Conservation (phyloP, 148 eudicot genomes). For the Simmondsia chinensis region DNA sequence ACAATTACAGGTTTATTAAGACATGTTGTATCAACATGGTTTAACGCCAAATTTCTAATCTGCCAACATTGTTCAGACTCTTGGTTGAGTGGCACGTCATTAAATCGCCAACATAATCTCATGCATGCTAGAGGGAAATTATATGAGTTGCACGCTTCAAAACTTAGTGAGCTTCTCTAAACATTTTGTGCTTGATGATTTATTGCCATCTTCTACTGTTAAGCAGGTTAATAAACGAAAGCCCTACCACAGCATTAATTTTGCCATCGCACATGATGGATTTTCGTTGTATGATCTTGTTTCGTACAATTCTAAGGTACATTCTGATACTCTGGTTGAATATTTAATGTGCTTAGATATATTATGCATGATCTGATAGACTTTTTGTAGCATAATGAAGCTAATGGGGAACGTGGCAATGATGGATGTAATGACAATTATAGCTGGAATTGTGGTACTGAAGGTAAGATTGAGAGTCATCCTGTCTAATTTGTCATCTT, state of each 20-base stretch:
- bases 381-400: slow-evolving; percentile 76
- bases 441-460: slow-evolving; percentile 96
- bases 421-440: slow-evolving; percentile 96
- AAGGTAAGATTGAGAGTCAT: slow-evolving; percentile 39
- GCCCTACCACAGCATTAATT: slow-evolving; percentile 89
- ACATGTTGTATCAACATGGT: too few species aligned
- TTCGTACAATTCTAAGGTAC: slow-evolving; percentile 85
- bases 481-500: not conserved
- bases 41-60: too few species aligned
- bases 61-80: too few species aligned
- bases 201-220: not conserved
- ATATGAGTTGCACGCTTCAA: too few species aligned
- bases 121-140: too few species aligned
- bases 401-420: slow-evolving; percentile 89
- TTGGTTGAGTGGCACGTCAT: too few species aligned
- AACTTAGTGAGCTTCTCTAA: too few species aligned
- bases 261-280: slow-evolving; percentile 94
- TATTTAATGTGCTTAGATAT: not conserved
- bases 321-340: not conserved
- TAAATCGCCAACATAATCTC: too few species aligned
- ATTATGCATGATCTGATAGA: too few species aligned
- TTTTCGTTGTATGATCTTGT: slow-evolving; percentile 96
- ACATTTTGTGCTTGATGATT: too few species aligned
- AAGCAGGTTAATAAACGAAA: slow-evolving; percentile 85
- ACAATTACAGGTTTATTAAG: too few species aligned